Evolutionary conservation across 441 rosid genomes (phyloP).

Genomic region (Eruca vesicaria): DNA sequence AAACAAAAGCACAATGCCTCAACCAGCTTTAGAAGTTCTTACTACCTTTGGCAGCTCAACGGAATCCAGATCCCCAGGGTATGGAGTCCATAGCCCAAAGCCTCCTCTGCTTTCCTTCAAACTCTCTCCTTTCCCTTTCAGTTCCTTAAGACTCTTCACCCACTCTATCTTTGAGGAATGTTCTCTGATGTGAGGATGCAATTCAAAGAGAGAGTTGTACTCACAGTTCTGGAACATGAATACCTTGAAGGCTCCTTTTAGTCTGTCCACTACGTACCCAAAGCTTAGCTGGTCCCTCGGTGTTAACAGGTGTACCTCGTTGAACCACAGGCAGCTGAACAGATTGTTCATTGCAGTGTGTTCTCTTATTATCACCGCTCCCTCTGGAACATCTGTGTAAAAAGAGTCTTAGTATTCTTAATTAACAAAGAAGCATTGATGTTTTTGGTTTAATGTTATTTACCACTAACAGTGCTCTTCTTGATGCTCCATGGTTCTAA

Average conservation of each 20-base stretch:
- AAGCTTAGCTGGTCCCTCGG: slow-evolving; percentile 98
- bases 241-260: slow-evolving; percentile 64
- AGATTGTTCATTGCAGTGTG: slow-evolving; percentile 77
- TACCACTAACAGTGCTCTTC: slow-evolving; percentile 79
- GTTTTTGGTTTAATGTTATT: slow-evolving; percentile 21
- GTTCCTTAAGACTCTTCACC: slow-evolving; percentile 75
- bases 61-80: slow-evolving; percentile 74
- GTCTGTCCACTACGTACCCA: slow-evolving; percentile 79
- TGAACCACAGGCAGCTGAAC: slow-evolving; percentile 97
- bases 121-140: slow-evolving; percentile 72
- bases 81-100: slow-evolving; percentile 94
- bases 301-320: slow-evolving; percentile 86
- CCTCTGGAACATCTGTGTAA: slow-evolving; percentile 95
- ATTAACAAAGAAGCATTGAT: neutral
- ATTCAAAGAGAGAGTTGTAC: slow-evolving; percentile 77
- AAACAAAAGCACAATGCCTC: slow-evolving; percentile 16
- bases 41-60: slow-evolving; percentile 66
- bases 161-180: slow-evolving; percentile 96
- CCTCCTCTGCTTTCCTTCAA: slow-evolving; percentile 93
- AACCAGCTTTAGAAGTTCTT: slow-evolving; percentile 94
- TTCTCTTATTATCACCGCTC: slow-evolving; percentile 86
- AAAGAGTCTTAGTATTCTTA: neutral
- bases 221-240: slow-evolving; percentile 95
- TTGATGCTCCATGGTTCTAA: slow-evolving; percentile 86
- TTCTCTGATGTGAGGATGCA: slow-evolving; percentile 90